phyloP scores from a whole-genome alignment of 768 basidiomycete genomes.

The Chiua virens region DNA sequence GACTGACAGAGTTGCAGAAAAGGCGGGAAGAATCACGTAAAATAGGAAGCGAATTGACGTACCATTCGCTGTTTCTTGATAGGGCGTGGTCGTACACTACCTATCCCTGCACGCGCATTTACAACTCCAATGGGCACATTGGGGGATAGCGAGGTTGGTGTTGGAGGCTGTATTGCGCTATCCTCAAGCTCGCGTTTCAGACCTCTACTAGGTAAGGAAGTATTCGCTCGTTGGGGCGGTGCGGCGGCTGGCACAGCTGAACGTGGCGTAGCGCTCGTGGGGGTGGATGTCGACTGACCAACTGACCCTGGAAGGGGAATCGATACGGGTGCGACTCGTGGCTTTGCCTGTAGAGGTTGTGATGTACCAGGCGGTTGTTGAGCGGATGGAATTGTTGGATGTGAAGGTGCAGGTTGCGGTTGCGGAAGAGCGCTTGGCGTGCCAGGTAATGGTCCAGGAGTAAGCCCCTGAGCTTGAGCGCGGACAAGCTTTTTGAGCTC shows the following conservation, averaged over 20 bases:
- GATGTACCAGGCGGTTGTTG: conserved; percentile 23
- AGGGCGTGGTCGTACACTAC: conserved; percentile 62
- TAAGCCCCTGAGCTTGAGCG: conserved; percentile 39
- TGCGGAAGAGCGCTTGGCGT: conserved; percentile 34
- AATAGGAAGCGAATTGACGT: conserved; percentile 19
- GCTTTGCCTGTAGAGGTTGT: conserved; percentile 22
- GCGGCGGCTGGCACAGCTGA: conserved; percentile 27
- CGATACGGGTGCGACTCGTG: conserved; percentile 31
- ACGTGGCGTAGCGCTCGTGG: conserved; percentile 32
- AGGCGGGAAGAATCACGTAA: not conserved
- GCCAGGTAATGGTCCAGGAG: conserved; percentile 19
- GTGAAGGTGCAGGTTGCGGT: conserved; percentile 30
- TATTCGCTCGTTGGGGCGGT: conserved; percentile 22
- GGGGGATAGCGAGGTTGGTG: conserved; percentile 22
- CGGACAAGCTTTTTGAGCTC: conserved; percentile 71
- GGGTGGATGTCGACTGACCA: conserved; percentile 31
- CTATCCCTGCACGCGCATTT: conserved; percentile 58
- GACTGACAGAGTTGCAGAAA: not conserved
- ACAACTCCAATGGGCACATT: conserved; percentile 33
- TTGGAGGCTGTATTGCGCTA: conserved; percentile 19
- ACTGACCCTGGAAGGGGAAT: conserved; percentile 31
- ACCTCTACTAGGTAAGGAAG: conserved; percentile 22
- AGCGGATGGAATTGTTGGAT: conserved; percentile 21
- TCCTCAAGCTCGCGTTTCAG: conserved; percentile 36
- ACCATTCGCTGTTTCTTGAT: conserved; percentile 79